Evolutionary conservation across 2,329 filamentous ascomycete species (phyloP).

Genomic region (Xylariales sp.): DNA sequence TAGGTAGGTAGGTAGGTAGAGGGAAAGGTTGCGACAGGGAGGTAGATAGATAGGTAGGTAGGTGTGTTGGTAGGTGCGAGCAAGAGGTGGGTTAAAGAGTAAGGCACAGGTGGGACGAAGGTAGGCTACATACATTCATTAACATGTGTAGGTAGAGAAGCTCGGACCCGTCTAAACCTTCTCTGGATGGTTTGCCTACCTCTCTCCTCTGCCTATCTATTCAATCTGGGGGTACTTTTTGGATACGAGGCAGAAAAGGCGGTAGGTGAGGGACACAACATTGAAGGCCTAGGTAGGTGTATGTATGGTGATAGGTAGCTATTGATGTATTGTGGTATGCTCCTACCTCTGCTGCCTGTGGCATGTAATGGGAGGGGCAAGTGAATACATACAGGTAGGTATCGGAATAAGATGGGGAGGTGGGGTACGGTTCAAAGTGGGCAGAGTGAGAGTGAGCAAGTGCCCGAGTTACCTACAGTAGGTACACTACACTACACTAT

Average conservation of each 20-base stretch:
- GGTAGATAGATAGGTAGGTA: conserved; percentile 8
- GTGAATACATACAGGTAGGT: background rate
- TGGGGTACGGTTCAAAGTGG: background rate
- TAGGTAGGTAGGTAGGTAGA: background rate
- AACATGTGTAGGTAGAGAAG: background rate
- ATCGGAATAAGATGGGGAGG: conserved; percentile 1
- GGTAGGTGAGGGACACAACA: background rate
- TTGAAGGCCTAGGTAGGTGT: no score
- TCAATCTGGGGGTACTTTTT: background rate
- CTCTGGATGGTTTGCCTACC: background rate
- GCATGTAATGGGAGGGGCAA: background rate
- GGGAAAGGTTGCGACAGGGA: conserved; percentile 13
- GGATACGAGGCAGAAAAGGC: background rate
- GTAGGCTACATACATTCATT: background rate
- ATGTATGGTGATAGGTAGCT: no score
- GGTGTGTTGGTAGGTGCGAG: conserved; percentile 10
- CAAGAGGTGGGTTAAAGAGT: conserved; percentile 3
- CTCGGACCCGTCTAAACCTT: conserved; percentile 11
- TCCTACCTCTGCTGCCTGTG: background rate
- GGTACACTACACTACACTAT: no score
- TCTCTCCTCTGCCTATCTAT: no score
- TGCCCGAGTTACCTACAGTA: no score
- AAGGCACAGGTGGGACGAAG: background rate
- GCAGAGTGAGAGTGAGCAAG: background rate
- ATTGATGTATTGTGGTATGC: background rate